A percentile compares a stretch with the other conserved stretches of the same genome.
phyloP scores from a whole-genome alignment of 345 rosid genomes.

The Eucalyptus sideroxylon region DNA sequence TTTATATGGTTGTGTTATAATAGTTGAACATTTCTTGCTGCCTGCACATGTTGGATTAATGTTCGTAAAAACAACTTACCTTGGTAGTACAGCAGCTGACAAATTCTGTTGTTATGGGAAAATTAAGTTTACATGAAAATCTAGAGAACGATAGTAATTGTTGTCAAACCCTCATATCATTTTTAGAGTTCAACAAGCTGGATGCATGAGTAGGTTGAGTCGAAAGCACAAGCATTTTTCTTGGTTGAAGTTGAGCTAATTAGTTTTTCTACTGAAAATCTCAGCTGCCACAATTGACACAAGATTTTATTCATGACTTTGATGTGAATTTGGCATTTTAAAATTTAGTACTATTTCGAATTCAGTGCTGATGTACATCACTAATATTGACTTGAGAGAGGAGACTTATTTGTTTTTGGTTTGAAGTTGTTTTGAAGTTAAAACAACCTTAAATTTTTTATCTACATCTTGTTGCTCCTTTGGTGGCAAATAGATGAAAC shows the following conservation, averaged over 20 bases:
- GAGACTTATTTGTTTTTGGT: not conserved
- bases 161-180: not conserved
- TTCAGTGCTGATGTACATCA: not conserved
- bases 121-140: not conserved
- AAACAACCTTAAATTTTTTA: not conserved
- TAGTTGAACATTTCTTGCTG: not conserved
- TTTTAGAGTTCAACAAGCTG: not conserved
- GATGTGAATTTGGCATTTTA: not conserved
- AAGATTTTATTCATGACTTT: not conserved
- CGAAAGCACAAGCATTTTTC: not conserved
- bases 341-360: not conserved
- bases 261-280: not conserved
- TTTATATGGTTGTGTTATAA: not conserved
- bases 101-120: not conserved
- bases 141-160: not conserved
- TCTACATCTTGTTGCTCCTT: not conserved
- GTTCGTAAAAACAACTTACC: not conserved
- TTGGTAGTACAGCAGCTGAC: not conserved
- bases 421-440: not conserved
- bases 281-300: not conserved
- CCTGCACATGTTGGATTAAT: not conserved
- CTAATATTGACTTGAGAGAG: not conserved
- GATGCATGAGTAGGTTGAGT: not conserved
- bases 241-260: not conserved
- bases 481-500: not conserved